These are phyloP conservation scores for Yamagishiella unicocca DNA, from an alignment of 139 green algal species.

Conservation along the genomic window DNA sequence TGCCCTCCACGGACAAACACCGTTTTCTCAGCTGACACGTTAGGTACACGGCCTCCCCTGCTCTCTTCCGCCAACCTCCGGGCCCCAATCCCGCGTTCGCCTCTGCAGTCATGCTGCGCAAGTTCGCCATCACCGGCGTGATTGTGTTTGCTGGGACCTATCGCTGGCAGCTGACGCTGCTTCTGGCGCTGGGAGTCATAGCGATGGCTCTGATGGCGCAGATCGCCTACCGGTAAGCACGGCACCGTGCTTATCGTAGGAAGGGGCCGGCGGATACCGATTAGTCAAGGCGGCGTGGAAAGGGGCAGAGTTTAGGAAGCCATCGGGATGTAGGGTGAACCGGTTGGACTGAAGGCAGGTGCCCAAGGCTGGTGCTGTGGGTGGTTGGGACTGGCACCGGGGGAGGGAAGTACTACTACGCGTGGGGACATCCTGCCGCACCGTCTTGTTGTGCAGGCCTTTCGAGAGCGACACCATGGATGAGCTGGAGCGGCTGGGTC, in stretches of 20 bases:
- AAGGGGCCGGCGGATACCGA: no score
- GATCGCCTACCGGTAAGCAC: not conserved
- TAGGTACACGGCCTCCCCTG: no score
- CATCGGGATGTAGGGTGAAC: not conserved
- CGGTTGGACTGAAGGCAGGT: not conserved
- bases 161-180: conserved; percentile 16
- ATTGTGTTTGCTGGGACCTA: conserved; percentile 24
- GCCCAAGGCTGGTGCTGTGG: not conserved
- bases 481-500: conserved; percentile 28
- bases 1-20: no score
- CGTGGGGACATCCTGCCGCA: no score
- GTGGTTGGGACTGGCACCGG: not conserved
- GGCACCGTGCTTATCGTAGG: no score
- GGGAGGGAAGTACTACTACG: no score
- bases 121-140: not conserved
- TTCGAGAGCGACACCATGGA: conserved; percentile 11
- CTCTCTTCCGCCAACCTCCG: no score
- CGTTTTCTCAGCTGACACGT: no score
- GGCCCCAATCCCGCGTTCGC: no score
- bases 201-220: not conserved
- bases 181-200: conserved; percentile 2
- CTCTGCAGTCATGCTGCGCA: conserved; percentile 36
- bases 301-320: no score
- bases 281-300: not conserved
- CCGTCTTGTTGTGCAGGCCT: not conserved